Conservation (phyloP, 176 grass and related monocot genomes). For the Eleusine indica region DNA sequence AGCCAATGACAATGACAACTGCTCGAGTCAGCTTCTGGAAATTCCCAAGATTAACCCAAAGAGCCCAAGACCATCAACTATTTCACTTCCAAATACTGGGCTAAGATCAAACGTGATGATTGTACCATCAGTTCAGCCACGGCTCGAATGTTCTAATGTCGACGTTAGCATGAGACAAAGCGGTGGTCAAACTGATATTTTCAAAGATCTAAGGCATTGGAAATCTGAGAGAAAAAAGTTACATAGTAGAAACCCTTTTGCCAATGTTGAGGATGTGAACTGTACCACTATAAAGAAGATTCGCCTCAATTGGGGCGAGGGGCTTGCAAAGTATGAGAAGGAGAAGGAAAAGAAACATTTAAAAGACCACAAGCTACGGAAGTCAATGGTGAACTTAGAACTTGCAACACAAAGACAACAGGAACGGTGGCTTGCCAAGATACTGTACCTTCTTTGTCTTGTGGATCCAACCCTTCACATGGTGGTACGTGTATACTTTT, state of each 20-base stretch:
- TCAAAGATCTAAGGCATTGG: slow-evolving; percentile 9
- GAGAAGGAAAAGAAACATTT: slow-evolving; percentile 17
- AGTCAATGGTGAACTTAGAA: neutral
- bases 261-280: slow-evolving; percentile 31
- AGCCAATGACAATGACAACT: no score
- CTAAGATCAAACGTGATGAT: no score
- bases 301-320: slow-evolving; percentile 61
- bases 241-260: slow-evolving; percentile 22
- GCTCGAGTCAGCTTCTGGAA: no score
- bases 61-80: no score
- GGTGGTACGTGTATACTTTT: neutral
- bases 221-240: slow-evolving; percentile 40
- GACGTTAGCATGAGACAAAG: neutral
- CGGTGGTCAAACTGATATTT: neutral
- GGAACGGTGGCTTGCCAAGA: neutral
- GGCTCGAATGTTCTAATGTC: no score
- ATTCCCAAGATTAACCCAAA: no score
- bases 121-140: no score
- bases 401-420: neutral
- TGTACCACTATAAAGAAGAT: slow-evolving; percentile 45
- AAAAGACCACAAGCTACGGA: neutral
- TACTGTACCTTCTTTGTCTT: neutral
- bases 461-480: neutral
- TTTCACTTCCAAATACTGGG: no score
- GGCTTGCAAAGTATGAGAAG: slow-evolving; percentile 62